Evolutionary conservation across 2,329 filamentous ascomycete species (phyloP).

Genomic region (Colletotrichum sp.): DNA sequence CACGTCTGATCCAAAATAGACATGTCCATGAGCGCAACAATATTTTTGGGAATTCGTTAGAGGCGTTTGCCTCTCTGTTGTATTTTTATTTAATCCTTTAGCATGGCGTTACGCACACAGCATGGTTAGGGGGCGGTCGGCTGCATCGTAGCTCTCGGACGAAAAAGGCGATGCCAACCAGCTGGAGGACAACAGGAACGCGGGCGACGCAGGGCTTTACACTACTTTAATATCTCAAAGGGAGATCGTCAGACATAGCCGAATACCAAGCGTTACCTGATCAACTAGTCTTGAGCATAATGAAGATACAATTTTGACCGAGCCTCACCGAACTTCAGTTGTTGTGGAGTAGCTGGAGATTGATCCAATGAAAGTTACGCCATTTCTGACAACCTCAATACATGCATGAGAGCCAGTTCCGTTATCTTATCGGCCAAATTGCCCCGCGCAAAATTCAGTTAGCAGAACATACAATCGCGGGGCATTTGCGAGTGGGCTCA

Average conservation of each 20-base stretch:
- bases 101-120: constrained; percentile 35
- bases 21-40: background rate
- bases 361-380: background rate
- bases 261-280: background rate
- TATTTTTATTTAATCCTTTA: constrained; percentile 34
- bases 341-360: background rate
- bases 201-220: background rate
- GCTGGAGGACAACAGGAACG: background rate
- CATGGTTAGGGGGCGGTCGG: constrained; percentile 12
- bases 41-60: background rate
- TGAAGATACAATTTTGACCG: background rate
- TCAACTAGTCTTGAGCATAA: background rate
- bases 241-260: background rate
- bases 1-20: constrained; percentile 46
- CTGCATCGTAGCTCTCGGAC: background rate
- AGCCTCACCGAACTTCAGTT: background rate
- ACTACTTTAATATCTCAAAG: background rate
- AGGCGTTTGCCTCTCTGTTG: constrained; percentile 18
- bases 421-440: constrained; percentile 5
- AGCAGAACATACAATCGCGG: constrained; percentile 5
- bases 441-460: constrained; percentile 19
- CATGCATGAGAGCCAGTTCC: background rate
- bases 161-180: background rate
- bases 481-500: background rate
- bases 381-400: background rate